Base-by-base conservation (phyloP, 2,329 filamentous ascomycete genomes). In the Lithohypha guttulata region DNA sequence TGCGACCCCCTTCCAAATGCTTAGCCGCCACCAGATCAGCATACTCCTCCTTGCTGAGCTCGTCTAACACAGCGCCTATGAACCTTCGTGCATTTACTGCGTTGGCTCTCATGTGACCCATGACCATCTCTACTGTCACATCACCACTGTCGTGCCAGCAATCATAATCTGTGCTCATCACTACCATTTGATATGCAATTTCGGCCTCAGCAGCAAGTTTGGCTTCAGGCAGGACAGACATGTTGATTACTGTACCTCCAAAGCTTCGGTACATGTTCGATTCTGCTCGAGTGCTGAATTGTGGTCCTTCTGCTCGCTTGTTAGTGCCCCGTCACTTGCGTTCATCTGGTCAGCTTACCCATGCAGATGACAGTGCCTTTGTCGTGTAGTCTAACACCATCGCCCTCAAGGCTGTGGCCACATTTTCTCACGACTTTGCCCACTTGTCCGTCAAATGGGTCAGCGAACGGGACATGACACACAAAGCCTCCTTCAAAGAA, bases 91-190 rank as follows among this genome's bases (percentile, higher is more conserved):
- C 91, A 56, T 96, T 98, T 56, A 80, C 71, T 37, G 83, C 73
- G 63, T 98, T 98, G 50, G 85, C 81, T 58, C 82, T 81, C 91
- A 98, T 98, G 63, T 93, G 84, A 45, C 77, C 81, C 78, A 94
- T 84, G 41, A 98, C 91, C 83, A 96, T 93, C 61, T 87, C 84
- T 15, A 98, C 91, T 46, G 86, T 87, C 46, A 98, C 91, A 49
- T 83, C 84, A 42, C 77, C 81, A 34, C 73, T 74, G 14, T 74
- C 77, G 58, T 87, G 82, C 91, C 91, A 98, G 76, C 89, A 96
- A 69, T 98, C 91, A 62, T 98, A 98, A 68, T 98, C 91, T 19
- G 91, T 98, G 22, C 85, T 84, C 91, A 98, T 98, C 71, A 89
- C 94, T 56, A 98, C 93, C 75, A 95, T 93, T 68, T 93, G 86